Evolutionary conservation across 2,329 filamentous ascomycete genomes (phyloP).

Genomic region (Epichloe hybrida): DNA sequence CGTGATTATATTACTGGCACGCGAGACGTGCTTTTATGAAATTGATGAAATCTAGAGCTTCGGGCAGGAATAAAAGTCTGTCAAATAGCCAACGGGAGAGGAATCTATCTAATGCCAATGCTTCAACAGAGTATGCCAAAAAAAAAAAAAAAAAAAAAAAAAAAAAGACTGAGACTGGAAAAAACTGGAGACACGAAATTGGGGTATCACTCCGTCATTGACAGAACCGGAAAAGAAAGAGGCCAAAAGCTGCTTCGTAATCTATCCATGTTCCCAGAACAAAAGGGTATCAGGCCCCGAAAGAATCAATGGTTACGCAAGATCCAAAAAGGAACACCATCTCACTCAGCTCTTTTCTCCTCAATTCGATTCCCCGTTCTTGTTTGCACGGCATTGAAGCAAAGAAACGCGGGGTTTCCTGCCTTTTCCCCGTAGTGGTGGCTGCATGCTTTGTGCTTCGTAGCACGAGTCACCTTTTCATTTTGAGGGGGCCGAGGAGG

Average conservation of each 20-base stretch:
- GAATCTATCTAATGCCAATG: slow-evolving; percentile 1
- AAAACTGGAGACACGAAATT: neutral
- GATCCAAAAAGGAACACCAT: neutral
- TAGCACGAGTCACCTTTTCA: neutral
- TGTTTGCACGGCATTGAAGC: neutral
- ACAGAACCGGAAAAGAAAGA: neutral
- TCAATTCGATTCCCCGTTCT: neutral
- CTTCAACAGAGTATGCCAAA: neutral
- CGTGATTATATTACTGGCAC: no score
- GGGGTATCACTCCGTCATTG: neutral
- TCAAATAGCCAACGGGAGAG: neutral
- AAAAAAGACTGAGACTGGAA: no score
- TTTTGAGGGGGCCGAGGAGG: neutral
- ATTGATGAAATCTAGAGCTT: neutral
- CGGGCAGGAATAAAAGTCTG: neutral
- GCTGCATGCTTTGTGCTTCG: neutral
- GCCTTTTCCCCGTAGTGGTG: neutral
- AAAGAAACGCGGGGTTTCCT: neutral
- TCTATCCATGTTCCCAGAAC: neutral
- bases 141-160: neutral
- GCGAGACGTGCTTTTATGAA: neutral
- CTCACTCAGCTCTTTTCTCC: neutral
- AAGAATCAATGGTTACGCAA: neutral
- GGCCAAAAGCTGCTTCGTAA: neutral
- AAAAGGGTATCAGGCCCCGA: neutral